Percentiles rank a stretch among this genome's conserved stretches.
Conservation (phyloP, 2,329 filamentous ascomycete species). For the Pseudogymnoascus sp. region DNA sequence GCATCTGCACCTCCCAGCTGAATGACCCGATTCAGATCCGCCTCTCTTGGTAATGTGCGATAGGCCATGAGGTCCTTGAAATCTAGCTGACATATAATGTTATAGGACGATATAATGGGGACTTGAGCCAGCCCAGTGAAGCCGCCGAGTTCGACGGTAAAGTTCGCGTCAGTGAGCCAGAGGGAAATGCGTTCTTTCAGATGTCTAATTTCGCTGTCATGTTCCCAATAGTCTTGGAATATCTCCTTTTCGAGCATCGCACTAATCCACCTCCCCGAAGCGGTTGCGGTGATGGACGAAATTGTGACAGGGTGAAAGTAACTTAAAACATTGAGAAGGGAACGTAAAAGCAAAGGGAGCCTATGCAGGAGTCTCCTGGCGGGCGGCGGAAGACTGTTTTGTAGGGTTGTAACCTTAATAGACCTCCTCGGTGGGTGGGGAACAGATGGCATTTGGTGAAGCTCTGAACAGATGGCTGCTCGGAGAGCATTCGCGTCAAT, state of each 20-base stretch:
- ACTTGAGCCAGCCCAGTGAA: constrained; percentile 38
- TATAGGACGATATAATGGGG: constrained; percentile 38
- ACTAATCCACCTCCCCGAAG: constrained; percentile 42
- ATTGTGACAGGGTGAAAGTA: constrained; percentile 45
- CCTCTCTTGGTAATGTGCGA: constrained; percentile 34
- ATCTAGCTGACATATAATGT: constrained; percentile 37
- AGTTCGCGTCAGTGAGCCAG: constrained; percentile 45
- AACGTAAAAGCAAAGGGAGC: constrained; percentile 39
- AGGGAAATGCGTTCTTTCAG: constrained; percentile 37
- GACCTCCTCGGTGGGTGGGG: constrained; percentile 41
- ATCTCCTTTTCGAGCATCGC: constrained; percentile 37
- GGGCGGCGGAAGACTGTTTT: constrained; percentile 33
- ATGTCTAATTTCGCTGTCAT: constrained; percentile 35
- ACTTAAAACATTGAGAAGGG: constrained; percentile 39
- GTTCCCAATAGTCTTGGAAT: constrained; percentile 39
- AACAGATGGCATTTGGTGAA: constrained; percentile 39
- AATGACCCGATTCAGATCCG: constrained; percentile 39
- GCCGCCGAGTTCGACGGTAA: constrained; percentile 38
- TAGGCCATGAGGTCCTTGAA: constrained; percentile 42
- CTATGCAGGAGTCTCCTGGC: constrained; percentile 38
- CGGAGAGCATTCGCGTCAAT: constrained; percentile 36
- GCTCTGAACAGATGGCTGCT: constrained; percentile 39
- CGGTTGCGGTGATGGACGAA: constrained; percentile 39
- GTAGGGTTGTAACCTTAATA: constrained; percentile 40
- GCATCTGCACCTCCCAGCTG: constrained; percentile 42